These are phyloP conservation scores for Sordariomycetes sp. DNA, from an alignment of 2,329 filamentous ascomycete genomes.

Conservation along the genomic window DNA sequence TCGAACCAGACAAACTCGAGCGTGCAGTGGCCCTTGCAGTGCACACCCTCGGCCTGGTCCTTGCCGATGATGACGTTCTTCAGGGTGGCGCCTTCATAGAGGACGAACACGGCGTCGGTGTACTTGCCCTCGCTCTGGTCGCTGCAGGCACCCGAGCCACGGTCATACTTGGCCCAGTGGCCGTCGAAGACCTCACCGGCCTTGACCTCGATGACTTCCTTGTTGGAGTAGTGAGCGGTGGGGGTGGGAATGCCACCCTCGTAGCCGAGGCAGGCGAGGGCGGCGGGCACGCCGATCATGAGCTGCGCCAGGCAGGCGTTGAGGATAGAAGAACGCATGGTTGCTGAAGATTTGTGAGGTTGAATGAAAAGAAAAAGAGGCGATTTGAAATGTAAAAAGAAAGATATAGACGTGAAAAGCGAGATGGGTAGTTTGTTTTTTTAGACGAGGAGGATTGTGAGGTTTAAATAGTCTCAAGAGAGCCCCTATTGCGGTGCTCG, in stretches of 20 bases:
- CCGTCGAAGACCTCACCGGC: constrained; percentile 17
- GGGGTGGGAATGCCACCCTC: constrained; percentile 15
- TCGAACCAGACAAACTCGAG: constrained; percentile 33
- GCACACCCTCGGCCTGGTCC: constrained; percentile 29
- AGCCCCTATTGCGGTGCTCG: no score
- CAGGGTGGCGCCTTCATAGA: constrained; percentile 25
- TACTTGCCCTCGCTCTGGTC: constrained; percentile 17
- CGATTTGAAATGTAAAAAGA: no score
- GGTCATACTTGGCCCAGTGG: constrained; percentile 20
- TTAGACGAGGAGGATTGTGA: no score
- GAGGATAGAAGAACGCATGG: constrained; percentile 1
- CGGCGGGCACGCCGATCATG: constrained; percentile 8
- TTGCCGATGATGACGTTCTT: constrained; percentile 32
- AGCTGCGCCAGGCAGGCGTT: constrained; percentile 1
- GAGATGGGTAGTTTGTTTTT: no score
- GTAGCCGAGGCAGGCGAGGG: constrained; percentile 13
- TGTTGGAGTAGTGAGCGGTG: constrained; percentile 14
- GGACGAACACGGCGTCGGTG: constrained; percentile 27
- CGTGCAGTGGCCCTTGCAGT: constrained; percentile 27
- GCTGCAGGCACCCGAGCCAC: constrained; percentile 17
- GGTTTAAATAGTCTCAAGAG: no score
- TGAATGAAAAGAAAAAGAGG: background rate
- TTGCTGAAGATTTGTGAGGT: background rate
- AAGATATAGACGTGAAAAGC: no score
- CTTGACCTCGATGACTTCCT: constrained; percentile 16